These are phyloP conservation scores for Senecio squalidus DNA, from an alignment of 140 eudicot species.

Conservation along the genomic window DNA sequence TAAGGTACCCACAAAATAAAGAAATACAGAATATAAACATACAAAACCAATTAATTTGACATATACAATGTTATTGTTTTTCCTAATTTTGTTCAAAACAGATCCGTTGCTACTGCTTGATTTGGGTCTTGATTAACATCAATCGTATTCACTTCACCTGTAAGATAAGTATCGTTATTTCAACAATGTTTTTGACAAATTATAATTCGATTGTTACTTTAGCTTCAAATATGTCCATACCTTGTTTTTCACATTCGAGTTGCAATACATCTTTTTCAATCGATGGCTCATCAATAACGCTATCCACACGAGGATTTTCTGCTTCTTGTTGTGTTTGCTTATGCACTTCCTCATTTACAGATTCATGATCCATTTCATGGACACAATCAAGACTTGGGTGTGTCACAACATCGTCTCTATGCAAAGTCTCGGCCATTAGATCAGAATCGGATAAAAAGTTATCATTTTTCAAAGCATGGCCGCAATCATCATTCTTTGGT, in stretches of 20 bases:
- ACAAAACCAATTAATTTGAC: neutral
- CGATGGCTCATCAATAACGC: slow-evolving; percentile 12
- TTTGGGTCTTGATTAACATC: slow-evolving; percentile 30
- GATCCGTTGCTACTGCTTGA: slow-evolving; percentile 27
- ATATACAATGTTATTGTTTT: neutral
- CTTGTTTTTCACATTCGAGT: slow-evolving; percentile 11
- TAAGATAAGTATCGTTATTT: no score
- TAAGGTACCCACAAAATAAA: neutral
- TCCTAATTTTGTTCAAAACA: slow-evolving; percentile 21
- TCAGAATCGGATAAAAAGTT: slow-evolving; percentile 14
- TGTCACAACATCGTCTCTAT: slow-evolving; percentile 6
- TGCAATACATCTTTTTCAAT: slow-evolving; percentile 10
- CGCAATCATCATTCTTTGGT: slow-evolving; percentile 24
- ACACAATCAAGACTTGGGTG: slow-evolving; percentile 2
- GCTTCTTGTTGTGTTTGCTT: slow-evolving; percentile 9
- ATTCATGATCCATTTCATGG: slow-evolving; percentile 17
- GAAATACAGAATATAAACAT: neutral
- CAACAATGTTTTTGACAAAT: no score
- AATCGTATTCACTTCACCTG: slow-evolving; percentile 18
- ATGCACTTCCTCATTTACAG: neutral
- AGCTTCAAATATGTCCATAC: no score
- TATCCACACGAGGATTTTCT: slow-evolving; percentile 10
- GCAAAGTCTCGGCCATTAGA: slow-evolving; percentile 20
- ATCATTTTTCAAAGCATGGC: slow-evolving; percentile 14
- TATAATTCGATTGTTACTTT: no score